These are phyloP conservation scores for Euryodendron excelsum DNA, from an alignment of 148 eudicot genomes.

Conservation along the genomic window DNA sequence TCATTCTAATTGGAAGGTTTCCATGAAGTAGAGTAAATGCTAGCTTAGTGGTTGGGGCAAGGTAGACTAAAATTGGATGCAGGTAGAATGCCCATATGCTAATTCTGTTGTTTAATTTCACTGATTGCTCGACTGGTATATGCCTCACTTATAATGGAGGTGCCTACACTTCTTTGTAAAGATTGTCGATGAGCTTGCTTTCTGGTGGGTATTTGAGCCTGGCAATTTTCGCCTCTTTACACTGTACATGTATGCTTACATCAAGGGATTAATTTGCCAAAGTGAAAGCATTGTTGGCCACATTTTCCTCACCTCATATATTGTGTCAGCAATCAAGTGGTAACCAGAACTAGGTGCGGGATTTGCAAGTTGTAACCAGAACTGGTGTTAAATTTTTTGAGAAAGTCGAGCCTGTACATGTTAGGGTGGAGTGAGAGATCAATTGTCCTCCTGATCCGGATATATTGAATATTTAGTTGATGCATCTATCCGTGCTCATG, in stretches of 20 bases:
- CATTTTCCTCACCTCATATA: background rate
- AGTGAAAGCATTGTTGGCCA: background rate
- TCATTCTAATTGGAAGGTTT: no score
- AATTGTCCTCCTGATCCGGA: background rate
- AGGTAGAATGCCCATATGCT: no score
- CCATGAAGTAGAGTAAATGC: no score
- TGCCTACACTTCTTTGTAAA: background rate
- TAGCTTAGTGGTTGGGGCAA: no score
- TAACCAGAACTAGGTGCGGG: background rate
- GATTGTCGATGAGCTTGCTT: background rate
- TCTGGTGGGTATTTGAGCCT: background rate
- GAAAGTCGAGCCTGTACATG: background rate
- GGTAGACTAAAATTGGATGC: no score
- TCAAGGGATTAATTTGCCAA: background rate
- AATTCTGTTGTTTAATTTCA: background rate
- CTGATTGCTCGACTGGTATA: background rate
- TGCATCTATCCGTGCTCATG: background rate
- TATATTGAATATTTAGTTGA: background rate
- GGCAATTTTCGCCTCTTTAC: background rate
- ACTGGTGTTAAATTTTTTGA: background rate
- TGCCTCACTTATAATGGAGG: background rate
- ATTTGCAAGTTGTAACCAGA: background rate
- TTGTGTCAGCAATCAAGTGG: background rate
- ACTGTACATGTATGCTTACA: background rate
- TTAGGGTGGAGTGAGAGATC: background rate